Base-by-base conservation (phyloP, 2,329 filamentous ascomycete species). In the Bertia moriformis region DNA sequence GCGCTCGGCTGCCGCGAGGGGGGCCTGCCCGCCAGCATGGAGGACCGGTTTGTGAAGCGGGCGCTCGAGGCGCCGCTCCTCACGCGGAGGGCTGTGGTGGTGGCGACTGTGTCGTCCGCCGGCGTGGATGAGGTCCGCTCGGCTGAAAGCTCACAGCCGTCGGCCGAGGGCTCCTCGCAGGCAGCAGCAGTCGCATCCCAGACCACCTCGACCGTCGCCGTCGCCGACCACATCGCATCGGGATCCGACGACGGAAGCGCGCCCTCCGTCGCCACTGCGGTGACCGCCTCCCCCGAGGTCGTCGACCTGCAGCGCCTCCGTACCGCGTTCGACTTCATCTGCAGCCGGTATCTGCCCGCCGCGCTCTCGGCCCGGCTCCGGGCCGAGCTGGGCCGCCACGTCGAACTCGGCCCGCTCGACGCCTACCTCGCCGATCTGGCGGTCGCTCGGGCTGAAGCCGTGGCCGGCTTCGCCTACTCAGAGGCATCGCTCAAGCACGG, bases 11-110 rank as follows among this genome's bases (percentile, higher is more conserved):
- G n/a, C n/a, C 66, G 66, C 4, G 81, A 93, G 67, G 66, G 68
- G n/a, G 57, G 62, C 3, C 60, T 96, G 10, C 87, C 91, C 2
- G 60, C 64, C 4, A 93, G 81, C 48, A 71, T 98, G 67, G 88
- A 95, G 53, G 83, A 91, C 36, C 79, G 74, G 32, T 91, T 94
- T 48, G 75, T 98, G 5, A 72, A 67, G 39, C 80, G 80, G 50
- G 71, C 72, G 2, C 64, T 98, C 4, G 83, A 91, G 48, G 71
- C 78, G 4, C 89, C 91, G 0, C 64, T 93, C 32, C 62, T 84
- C 48, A 73, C 73, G 20, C 65, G 87, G 30, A 78, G 69, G 49
- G 46, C 46, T 30, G 42, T 43, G 3, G 42, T 27, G 14, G 43
- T 43, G 22, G 50, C 49, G 4, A 44, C 47, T 15, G 41, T 42